These are phyloP conservation scores for Mycena albidolilacea DNA, from an alignment of 768 basidiomycete species.

Conservation along the genomic window DNA sequence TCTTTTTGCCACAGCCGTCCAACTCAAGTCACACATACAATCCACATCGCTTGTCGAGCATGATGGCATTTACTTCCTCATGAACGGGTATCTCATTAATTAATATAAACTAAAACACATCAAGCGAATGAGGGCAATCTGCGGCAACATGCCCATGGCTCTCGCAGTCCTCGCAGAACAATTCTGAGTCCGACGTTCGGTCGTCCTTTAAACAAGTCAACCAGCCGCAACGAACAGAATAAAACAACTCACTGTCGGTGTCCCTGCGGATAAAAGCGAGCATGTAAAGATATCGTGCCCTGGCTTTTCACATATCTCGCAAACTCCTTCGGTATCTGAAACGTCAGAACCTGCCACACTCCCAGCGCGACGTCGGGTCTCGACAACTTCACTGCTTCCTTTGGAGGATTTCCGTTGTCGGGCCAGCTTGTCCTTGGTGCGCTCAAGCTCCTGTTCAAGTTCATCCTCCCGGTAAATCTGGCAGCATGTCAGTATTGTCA, in stretches of 20 bases:
- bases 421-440: conserved; percentile 78
- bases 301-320: conserved; percentile 68
- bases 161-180: conserved; percentile 90
- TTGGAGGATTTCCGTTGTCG: conserved; percentile 76
- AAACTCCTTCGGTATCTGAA: conserved; percentile 62
- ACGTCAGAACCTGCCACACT: conserved; percentile 46
- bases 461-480: conserved; percentile 95
- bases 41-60: too few species aligned
- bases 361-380: conserved; percentile 48
- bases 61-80: background rate
- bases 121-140: conserved; percentile 88
- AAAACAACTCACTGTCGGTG: conserved; percentile 44
- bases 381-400: conserved; percentile 55
- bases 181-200: conserved; percentile 45
- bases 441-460: conserved; percentile 87
- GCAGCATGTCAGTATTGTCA: conserved; percentile 13
- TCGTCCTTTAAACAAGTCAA: conserved; percentile 19
- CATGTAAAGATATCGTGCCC: conserved; percentile 93
- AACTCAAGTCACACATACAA: too few species aligned
- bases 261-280: conserved; percentile 76
- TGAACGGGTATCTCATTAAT: conserved; percentile 6
- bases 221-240: background rate
- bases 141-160: conserved; percentile 80
- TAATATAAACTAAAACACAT: conserved; percentile 76
- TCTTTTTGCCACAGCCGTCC: background rate